Evolutionary conservation across 352 stramenopile genomes (phyloP), one percentile per base, ranked within the genome.

Genomic region (Phytopythium cucurbitacearum): DNA sequence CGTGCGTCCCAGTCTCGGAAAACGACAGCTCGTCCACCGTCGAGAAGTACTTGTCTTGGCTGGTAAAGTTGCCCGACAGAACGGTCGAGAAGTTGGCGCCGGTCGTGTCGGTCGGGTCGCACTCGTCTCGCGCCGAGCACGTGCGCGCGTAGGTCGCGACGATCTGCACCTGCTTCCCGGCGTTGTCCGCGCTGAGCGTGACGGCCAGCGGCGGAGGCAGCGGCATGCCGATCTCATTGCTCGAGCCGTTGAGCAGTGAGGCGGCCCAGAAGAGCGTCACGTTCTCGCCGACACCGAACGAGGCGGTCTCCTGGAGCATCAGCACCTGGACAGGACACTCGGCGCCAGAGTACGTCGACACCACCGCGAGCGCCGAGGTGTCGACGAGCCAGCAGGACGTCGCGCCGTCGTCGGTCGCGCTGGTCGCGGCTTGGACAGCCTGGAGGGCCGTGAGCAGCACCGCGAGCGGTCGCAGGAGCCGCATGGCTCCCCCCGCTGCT

Each of bases 51-150:
- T 54, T 55, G 45, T 71, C 65, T 0, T 32, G 33, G 11, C 48
- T 58, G 10, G 69, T 65, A 51, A 88, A 86, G 35, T 85, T 81
- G 6, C 74, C 65, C 1, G 65, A 69, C 57, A 80, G 62, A 0
- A 56, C 28, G 3, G 41, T 40, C 5, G 74, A 72, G 49, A 59
- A 59, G 7, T 49, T 57, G 36, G 61, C 54, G 8, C 56, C 37
- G 1, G 42, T 16, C 34, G 57, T 41, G 11, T 57, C 54, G 6
- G 60, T 69, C 38, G 75, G 73, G 21, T 71, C 65, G 56, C 77
- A 86, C 42, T 65, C 48, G 21, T 57, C 40, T 3, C 55, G 47
- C 3, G 64, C 60, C 9, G 46, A 40, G 41, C 78, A 89, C 6
- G 67, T 68, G 34, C 73, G 71, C 7, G 73, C 56, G 48, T 78